Evolutionary conservation across 2,329 filamentous ascomycete genomes (phyloP).

Genomic region (Exophiala aquamarina): DNA sequence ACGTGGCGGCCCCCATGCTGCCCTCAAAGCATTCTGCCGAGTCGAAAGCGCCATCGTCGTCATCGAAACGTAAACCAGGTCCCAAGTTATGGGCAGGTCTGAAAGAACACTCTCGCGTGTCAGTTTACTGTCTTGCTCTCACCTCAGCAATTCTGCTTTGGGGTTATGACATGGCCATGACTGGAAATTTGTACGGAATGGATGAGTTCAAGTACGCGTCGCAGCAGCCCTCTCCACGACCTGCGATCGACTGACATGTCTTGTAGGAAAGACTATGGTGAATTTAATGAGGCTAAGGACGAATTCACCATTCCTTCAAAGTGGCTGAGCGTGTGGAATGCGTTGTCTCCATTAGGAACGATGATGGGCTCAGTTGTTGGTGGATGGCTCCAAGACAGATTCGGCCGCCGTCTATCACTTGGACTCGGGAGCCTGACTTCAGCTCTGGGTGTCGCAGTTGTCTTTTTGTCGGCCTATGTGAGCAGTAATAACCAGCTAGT

Average conservation of each 20-base stretch:
- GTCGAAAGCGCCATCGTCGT: too few species aligned
- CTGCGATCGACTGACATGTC: slow-evolving; percentile 10
- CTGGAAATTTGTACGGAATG: slow-evolving; percentile 28
- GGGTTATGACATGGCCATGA: slow-evolving; percentile 34
- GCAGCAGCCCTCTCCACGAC: too few species aligned
- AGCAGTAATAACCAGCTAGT: slow-evolving; percentile 36
- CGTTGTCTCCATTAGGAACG: slow-evolving; percentile 39
- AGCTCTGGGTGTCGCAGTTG: slow-evolving; percentile 38
- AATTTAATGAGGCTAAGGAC: slow-evolving; percentile 27
- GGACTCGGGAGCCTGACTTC: slow-evolving; percentile 39
- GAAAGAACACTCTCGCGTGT: slow-evolving; percentile 7
- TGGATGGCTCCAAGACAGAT: slow-evolving; percentile 43
- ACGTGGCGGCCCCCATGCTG: too few species aligned
- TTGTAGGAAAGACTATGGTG: slow-evolving; percentile 34
- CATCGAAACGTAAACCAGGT: too few species aligned
- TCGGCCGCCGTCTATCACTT: slow-evolving; percentile 41
- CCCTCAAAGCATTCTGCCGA: too few species aligned
- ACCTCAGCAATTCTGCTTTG: slow-evolving; percentile 31
- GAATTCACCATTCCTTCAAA: slow-evolving; percentile 41
- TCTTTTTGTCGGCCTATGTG: slow-evolving; percentile 31
- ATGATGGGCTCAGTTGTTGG: slow-evolving; percentile 40
- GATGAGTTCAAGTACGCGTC: too few species aligned
- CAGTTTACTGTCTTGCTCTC: slow-evolving; percentile 11
- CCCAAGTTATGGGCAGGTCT: neutral
- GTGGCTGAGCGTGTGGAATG: slow-evolving; percentile 49